Evolutionary conservation across 2,329 filamentous ascomycete species (phyloP).

Genomic region (Apiospora rasikravindrae): DNA sequence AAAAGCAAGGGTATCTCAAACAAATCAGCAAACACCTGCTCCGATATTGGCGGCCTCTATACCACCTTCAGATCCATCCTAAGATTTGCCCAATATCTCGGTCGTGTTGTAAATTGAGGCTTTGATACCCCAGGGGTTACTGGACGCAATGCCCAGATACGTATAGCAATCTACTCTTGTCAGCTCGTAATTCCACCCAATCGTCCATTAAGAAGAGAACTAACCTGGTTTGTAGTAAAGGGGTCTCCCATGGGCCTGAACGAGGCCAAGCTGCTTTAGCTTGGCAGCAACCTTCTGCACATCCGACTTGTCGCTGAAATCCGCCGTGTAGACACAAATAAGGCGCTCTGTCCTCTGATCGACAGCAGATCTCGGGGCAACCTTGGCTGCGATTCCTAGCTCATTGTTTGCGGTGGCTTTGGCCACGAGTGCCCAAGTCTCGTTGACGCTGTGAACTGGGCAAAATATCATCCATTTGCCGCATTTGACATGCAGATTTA

Average conservation of each 20-base stretch:
- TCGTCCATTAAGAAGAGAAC: constrained; percentile 31
- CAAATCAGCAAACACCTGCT: not conserved
- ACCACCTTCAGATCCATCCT: not conserved
- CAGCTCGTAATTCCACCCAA: not conserved
- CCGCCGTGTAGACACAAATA: constrained; percentile 78
- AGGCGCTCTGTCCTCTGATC: constrained; percentile 56
- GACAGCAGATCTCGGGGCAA: constrained; percentile 60
- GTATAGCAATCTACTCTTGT: constrained; percentile 66
- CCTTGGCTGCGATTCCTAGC: constrained; percentile 76
- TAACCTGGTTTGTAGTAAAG: constrained; percentile 82
- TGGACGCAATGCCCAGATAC: constrained; percentile 64
- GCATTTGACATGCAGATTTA: constrained; percentile 59
- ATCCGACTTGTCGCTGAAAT: constrained; percentile 74
- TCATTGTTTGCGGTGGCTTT: constrained; percentile 70
- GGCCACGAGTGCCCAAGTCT: constrained; percentile 70
- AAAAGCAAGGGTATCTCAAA: constrained; percentile 23
- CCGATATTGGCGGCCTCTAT: not conserved
- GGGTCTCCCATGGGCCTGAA: constrained; percentile 49
- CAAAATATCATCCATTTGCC: constrained; percentile 87
- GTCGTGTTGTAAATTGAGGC: constrained; percentile 61
- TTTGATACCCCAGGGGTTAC: constrained; percentile 67
- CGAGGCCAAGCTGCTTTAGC: constrained; percentile 66
- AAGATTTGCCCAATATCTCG: constrained; percentile 42
- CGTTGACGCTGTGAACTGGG: constrained; percentile 57
- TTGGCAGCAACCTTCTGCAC: constrained; percentile 69